These are phyloP conservation scores for Ganoderma lingzhi DNA, from an alignment of 1,284 basidiomycete genomes.

Conservation along the genomic window DNA sequence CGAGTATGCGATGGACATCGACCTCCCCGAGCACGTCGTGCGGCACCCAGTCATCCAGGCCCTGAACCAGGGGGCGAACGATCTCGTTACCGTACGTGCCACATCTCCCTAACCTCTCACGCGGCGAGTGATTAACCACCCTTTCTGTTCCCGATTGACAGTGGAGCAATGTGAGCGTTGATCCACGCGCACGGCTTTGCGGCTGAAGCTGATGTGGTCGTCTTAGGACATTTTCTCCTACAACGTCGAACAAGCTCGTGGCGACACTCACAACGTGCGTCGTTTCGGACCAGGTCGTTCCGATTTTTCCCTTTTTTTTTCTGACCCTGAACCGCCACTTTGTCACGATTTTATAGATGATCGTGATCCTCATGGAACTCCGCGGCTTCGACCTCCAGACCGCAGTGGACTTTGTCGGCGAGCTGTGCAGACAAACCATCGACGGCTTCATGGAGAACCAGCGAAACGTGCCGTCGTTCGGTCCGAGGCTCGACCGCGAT, in stretches of 20 bases:
- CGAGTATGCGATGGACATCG: conserved; percentile 49
- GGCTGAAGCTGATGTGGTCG: conserved; percentile 5
- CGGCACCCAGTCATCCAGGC: conserved; percentile 47
- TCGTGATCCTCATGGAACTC: conserved; percentile 43
- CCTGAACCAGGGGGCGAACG: conserved; percentile 49
- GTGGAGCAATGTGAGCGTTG: conserved; percentile 49
- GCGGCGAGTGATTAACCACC: conserved; percentile 9
- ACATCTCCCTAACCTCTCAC: not conserved
- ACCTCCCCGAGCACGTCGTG: conserved; percentile 48
- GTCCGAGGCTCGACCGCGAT: conserved; percentile 40
- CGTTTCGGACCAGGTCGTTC: conserved; percentile 7
- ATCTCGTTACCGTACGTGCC: conserved; percentile 44
- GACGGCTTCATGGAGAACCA: conserved; percentile 42
- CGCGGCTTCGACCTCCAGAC: conserved; percentile 43
- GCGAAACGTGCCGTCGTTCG: conserved; percentile 43
- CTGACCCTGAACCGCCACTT: not conserved
- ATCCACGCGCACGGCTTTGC: not conserved
- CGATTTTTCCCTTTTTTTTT: not conserved
- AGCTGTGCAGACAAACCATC: conserved; percentile 44
- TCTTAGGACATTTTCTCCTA: conserved; percentile 49
- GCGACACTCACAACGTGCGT: conserved; percentile 46
- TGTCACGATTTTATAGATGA: conserved; percentile 32
- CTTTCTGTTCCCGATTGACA: not conserved
- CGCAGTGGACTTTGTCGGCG: conserved; percentile 47
- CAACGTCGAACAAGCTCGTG: conserved; percentile 48